A percentile compares a stretch with the other conserved stretches of the same genome.
Evolutionary conservation across 1,284 basidiomycete species (phyloP).

Genomic region (Ustilago curta): DNA sequence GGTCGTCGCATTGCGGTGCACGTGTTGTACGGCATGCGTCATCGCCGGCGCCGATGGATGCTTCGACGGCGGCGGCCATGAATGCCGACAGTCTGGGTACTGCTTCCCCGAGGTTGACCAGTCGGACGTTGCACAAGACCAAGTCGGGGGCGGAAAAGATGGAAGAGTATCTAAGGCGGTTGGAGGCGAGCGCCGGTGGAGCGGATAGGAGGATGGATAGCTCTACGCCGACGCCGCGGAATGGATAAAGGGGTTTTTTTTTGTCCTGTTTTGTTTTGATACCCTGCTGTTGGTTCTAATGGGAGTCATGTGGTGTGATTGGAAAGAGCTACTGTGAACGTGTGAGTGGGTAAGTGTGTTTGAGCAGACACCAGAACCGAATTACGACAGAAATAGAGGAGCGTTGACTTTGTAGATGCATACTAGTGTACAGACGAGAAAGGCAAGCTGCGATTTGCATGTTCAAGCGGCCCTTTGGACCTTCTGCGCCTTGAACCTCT

Average conservation of each 20-base stretch:
- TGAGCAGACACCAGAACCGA: too few species aligned
- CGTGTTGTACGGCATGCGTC: constrained; percentile 21
- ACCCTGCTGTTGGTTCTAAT: constrained; percentile 1
- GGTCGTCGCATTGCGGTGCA: constrained; percentile 18
- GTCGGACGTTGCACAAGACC: constrained; percentile 35
- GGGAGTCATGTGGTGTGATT: background rate
- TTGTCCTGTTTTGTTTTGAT: constrained; percentile 3
- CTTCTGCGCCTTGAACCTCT: constrained; percentile 18
- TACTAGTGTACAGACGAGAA: too few species aligned
- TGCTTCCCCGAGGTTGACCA: constrained; percentile 20
- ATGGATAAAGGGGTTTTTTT: background rate
- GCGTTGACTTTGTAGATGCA: background rate
- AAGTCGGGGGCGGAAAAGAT: constrained; percentile 40
- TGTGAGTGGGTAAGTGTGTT: too few species aligned
- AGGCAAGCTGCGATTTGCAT: too few species aligned
- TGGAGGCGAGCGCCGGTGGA: constrained; percentile 12
- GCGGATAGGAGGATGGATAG: constrained; percentile 7
- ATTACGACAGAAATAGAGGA: background rate
- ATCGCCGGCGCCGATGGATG: constrained; percentile 8
- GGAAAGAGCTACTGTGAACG: background rate
- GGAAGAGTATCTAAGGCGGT: constrained; percentile 42
- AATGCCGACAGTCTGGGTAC: background rate
- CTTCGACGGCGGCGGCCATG: background rate
- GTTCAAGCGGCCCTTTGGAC: background rate
- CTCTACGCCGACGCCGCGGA: constrained; percentile 19